Conservation (phyloP, 768 basidiomycete species). For the Naganishia vishniacii region DNA sequence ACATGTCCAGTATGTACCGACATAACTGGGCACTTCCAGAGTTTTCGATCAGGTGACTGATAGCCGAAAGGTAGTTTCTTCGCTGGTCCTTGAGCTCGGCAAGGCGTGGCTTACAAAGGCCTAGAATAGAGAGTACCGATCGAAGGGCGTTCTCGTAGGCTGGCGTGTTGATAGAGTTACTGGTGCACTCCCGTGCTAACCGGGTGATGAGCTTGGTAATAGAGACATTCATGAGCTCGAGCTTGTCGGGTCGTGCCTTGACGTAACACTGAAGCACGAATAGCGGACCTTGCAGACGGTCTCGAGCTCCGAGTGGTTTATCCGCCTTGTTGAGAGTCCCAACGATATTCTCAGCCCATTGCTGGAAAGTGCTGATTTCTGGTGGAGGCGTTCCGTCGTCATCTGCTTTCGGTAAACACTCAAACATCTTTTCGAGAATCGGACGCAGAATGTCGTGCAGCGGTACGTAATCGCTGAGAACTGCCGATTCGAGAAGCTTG, state of each 20-base stretch:
- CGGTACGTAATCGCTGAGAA: slow-evolving; percentile 68
- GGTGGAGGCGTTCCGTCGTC: slow-evolving; percentile 55
- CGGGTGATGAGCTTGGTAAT: slow-evolving; percentile 80
- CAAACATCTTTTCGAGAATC: slow-evolving; percentile 73
- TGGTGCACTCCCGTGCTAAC: slow-evolving; percentile 80
- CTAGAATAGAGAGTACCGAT: slow-evolving; percentile 63
- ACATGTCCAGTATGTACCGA: slow-evolving; percentile 75
- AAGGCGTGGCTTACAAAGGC: slow-evolving; percentile 77
- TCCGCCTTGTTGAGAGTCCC: slow-evolving; percentile 37
- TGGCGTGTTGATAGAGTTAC: slow-evolving; percentile 44
- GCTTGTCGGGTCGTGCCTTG: slow-evolving; percentile 69
- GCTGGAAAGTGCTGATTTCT: slow-evolving; percentile 25
- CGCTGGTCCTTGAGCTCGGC: slow-evolving; percentile 79
- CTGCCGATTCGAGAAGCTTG: slow-evolving; percentile 78
- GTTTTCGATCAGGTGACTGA: slow-evolving; percentile 80
- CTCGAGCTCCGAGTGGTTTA: slow-evolving; percentile 41
- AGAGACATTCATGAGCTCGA: slow-evolving; percentile 68
- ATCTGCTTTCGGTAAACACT: slow-evolving; percentile 68
- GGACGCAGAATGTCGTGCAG: slow-evolving; percentile 78
- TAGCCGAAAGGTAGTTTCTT: slow-evolving; percentile 67
- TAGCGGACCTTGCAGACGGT: slow-evolving; percentile 64
- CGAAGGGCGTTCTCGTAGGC: slow-evolving; percentile 52
- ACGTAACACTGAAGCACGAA: slow-evolving; percentile 83
- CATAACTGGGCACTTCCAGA: slow-evolving; percentile 74
- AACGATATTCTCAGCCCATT: slow-evolving; percentile 34